phyloP scores from a whole-genome alignment of 2,329 filamentous ascomycete species.

The Trichoderma sp. region DNA sequence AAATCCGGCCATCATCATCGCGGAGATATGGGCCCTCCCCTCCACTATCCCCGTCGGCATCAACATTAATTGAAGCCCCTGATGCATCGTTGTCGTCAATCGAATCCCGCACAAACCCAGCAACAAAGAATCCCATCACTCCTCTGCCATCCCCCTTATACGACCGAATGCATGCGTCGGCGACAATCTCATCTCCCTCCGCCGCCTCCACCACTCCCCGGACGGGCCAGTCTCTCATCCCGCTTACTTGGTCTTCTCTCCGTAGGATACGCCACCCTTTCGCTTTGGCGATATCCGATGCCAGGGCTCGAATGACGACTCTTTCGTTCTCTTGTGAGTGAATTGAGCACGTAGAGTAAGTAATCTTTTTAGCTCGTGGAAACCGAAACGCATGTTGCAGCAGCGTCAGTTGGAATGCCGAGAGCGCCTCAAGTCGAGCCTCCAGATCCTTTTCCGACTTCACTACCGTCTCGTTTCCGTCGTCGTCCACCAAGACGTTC shows the following conservation, averaged over 20 bases:
- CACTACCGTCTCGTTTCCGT: slow-evolving; percentile 58
- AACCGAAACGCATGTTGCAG: slow-evolving; percentile 85
- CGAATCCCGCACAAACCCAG: slow-evolving; percentile 66
- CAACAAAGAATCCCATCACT: slow-evolving; percentile 95
- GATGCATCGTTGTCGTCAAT: slow-evolving; percentile 12
- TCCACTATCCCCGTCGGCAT: slow-evolving; percentile 26
- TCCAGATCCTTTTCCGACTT: slow-evolving; percentile 60
- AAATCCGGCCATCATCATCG: slow-evolving; percentile 59
- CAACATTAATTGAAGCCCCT: not conserved
- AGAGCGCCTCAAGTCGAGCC: slow-evolving; percentile 71
- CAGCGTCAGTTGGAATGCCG: slow-evolving; percentile 80
- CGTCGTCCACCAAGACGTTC: slow-evolving; percentile 58
- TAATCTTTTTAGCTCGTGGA: slow-evolving; percentile 72
- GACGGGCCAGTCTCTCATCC: slow-evolving; percentile 76
- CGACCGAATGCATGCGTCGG: slow-evolving; percentile 79
- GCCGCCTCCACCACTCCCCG: slow-evolving; percentile 59
- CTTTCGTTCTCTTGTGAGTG: slow-evolving; percentile 86
- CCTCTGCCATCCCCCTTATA: slow-evolving; percentile 80
- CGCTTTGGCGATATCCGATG: slow-evolving; percentile 65
- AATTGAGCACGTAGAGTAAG: slow-evolving; percentile 93
- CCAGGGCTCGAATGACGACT: slow-evolving; percentile 74
- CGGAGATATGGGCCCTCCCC: slow-evolving; percentile 56
- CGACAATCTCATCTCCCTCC: slow-evolving; percentile 55
- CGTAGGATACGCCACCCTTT: slow-evolving; percentile 78
- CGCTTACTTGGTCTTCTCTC: slow-evolving; percentile 73